phyloP scores from a whole-genome alignment of 441 rosid species.

The Euphorbia celastroides region DNA sequence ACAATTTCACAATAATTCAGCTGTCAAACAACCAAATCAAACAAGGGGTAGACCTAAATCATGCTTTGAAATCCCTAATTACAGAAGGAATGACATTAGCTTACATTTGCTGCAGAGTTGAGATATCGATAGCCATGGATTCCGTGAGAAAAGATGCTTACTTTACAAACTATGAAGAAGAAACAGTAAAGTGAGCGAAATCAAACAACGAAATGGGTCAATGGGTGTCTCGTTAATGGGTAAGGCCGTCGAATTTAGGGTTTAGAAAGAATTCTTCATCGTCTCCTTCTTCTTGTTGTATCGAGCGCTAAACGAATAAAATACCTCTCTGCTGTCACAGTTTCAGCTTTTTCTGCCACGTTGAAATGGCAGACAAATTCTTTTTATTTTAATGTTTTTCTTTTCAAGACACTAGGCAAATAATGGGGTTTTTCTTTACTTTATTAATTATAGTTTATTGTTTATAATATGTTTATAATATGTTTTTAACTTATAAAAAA shows the following conservation, averaged over 20 bases:
- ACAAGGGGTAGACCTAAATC: neutral
- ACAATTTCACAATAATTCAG: conserved; percentile 2
- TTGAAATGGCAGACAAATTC: neutral
- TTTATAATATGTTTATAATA: no score
- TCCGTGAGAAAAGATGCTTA: neutral
- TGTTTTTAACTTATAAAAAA: no score
- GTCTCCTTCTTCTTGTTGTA: neutral
- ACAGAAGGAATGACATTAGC: neutral
- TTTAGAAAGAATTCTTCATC: neutral
- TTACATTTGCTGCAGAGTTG: conserved; percentile 29
- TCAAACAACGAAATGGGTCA: neutral
- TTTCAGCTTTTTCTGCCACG: neutral
- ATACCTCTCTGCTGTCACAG: neutral
- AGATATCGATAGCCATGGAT: conserved; percentile 29
- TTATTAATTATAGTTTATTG: no score
- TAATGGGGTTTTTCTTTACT: no score
- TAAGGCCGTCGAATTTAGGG: neutral
- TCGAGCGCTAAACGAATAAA: neutral
- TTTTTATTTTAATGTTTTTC: neutral
- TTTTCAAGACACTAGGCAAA: no score
- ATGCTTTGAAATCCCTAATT: neutral
- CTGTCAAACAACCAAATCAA: conserved; percentile 1
- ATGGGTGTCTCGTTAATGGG: neutral
- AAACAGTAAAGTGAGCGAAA: neutral
- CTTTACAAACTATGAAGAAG: neutral